Evolutionary conservation across 805 yeast species (phyloP).

Genomic region (Monosporozyma aerobia): DNA sequence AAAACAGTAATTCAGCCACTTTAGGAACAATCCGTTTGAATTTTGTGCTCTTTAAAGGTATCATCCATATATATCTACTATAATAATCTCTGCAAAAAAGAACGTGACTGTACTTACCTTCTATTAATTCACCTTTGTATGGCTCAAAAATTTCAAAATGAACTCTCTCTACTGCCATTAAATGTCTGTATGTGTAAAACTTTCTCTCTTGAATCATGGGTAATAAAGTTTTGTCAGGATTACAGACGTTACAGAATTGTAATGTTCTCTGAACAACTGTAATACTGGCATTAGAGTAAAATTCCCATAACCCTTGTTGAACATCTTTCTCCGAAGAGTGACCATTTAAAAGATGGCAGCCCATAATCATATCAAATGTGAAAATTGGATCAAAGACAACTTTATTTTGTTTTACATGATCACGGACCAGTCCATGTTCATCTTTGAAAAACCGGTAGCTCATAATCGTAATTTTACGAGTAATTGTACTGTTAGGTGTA

Average conservation of each 20-base stretch:
- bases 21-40: constrained; percentile 14
- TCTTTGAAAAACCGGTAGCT: constrained; percentile 19
- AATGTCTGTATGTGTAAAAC: constrained; percentile 12
- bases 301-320: constrained; percentile 11
- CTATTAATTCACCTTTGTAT: constrained; percentile 17
- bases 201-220: constrained; percentile 11
- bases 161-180: constrained; percentile 23
- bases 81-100: constrained; percentile 23
- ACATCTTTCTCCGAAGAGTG: constrained; percentile 16
- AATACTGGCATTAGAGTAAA: constrained; percentile 22
- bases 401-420: constrained; percentile 15
- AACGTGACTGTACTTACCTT: constrained; percentile 21
- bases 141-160: constrained; percentile 26
- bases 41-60: constrained; percentile 21
- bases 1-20: constrained; percentile 13
- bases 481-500: constrained; percentile 4
- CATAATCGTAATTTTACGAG: constrained; percentile 14
- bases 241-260: constrained; percentile 25
- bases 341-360: constrained; percentile 26
- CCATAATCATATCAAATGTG: constrained; percentile 22
- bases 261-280: constrained; percentile 12
- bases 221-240: constrained; percentile 9
- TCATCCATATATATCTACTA: constrained; percentile 25
- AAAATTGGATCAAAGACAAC: constrained; percentile 25
- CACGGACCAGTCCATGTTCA: constrained; percentile 15